Percentiles rank a stretch among this genome's conserved stretches.
These are phyloP conservation scores for Pythium vanterpoolii DNA, from an alignment of 352 stramenopile genomes.

Conservation along the genomic window DNA sequence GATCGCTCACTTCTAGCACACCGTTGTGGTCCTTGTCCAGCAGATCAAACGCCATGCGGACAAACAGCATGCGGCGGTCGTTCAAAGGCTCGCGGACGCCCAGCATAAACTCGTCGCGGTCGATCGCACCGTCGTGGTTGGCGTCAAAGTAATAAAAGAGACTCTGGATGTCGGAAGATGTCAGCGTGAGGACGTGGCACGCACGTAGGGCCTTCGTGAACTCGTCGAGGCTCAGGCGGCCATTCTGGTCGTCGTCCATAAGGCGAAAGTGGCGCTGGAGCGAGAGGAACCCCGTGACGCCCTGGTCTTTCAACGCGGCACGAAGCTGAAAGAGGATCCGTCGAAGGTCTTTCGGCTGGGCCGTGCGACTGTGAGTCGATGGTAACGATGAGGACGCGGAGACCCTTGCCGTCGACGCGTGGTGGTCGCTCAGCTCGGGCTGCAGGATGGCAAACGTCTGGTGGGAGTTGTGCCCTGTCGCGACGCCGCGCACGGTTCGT, in stretches of 20 bases:
- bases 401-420: constrained; percentile 17
- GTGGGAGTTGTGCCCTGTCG: constrained; percentile 41
- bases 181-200: constrained; percentile 43
- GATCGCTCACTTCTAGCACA: constrained; percentile 62
- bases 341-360: constrained; percentile 62
- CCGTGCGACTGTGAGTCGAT: constrained; percentile 9
- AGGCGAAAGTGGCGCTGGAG: constrained; percentile 72
- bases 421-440: constrained; percentile 46
- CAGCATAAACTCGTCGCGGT: constrained; percentile 83
- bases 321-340: constrained; percentile 52
- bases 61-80: constrained; percentile 62
- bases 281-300: constrained; percentile 66
- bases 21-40: constrained; percentile 81
- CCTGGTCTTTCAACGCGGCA: constrained; percentile 57
- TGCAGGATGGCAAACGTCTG: constrained; percentile 64
- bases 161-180: constrained; percentile 44
- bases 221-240: constrained; percentile 60
- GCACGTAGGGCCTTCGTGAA: constrained; percentile 74
- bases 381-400: constrained; percentile 3
- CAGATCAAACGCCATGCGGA: constrained; percentile 85
- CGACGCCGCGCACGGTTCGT: constrained; percentile 27
- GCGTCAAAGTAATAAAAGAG: constrained; percentile 86
- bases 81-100: constrained; percentile 84
- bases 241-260: constrained; percentile 75
- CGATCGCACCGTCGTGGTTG: constrained; percentile 80